Evolutionary conservation across 805 yeast genomes (phyloP).

Genomic region (Hemisphaericaspora nanyangensis): DNA sequence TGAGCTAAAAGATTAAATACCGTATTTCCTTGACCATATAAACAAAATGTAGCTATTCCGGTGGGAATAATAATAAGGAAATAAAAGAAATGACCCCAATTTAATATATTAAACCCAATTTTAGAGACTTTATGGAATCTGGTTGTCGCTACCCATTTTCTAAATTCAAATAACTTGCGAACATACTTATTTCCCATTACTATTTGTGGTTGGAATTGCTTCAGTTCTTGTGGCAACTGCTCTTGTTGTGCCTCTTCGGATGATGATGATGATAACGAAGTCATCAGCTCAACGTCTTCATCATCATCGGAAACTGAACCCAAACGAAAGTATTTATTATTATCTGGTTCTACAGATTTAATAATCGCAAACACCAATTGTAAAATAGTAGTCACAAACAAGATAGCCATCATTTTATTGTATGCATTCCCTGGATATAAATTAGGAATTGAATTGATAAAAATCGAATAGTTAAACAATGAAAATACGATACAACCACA

Average conservation of each 20-base stretch:
- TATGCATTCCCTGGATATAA: slow-evolving; percentile 79
- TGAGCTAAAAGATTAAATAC: slow-evolving; percentile 89
- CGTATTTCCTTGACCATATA: slow-evolving; percentile 61
- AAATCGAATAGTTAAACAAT: slow-evolving; percentile 52
- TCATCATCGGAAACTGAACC: slow-evolving; percentile 1
- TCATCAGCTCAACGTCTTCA: too few relatives aligned
- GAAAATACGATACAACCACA: slow-evolving; percentile 45
- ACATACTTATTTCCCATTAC: neutral
- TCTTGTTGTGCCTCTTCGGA: slow-evolving; percentile 1
- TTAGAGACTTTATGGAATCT: slow-evolving; percentile 12
- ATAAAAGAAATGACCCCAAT: slow-evolving; percentile 62
- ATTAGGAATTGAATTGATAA: slow-evolving; percentile 53
- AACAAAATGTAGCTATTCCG: slow-evolving; percentile 61
- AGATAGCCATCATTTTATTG: slow-evolving; percentile 57
- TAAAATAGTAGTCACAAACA: slow-evolving; percentile 47
- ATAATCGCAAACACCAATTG: slow-evolving; percentile 58
- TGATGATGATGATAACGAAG: neutral
- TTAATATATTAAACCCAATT: slow-evolving; percentile 44
- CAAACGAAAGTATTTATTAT: neutral
- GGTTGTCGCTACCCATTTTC: slow-evolving; percentile 1
- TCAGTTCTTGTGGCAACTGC: neutral
- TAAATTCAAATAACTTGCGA: slow-evolving; percentile 1
- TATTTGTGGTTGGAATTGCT: neutral
- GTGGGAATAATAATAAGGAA: slow-evolving; percentile 56
- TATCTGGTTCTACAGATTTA: slow-evolving; percentile 12